Conservation (phyloP, 164 flowering plant genomes). For the Sextonia rubra region DNA sequence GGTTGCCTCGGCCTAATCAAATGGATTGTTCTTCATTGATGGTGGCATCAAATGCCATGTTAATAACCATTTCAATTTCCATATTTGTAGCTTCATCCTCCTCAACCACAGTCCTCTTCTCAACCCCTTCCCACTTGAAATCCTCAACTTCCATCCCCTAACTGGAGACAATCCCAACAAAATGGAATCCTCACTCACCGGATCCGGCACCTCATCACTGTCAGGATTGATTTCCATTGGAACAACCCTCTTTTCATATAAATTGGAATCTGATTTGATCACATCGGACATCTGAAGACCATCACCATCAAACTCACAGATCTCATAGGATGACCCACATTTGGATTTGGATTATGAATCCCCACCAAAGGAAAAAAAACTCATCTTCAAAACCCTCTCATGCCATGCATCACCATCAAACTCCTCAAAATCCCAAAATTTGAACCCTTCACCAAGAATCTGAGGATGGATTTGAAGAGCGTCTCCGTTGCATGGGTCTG, state of each 20-base stretch:
- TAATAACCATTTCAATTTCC: conserved; percentile 33
- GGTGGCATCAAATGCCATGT: conserved; percentile 20
- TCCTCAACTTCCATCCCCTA: conserved; percentile 61
- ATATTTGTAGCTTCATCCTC: conserved; percentile 50
- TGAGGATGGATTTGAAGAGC: not conserved
- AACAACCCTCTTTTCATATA: conserved; percentile 10
- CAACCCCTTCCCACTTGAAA: conserved; percentile 83
- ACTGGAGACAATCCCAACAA: conserved; percentile 62
- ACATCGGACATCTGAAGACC: conserved; percentile 21
- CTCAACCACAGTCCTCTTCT: conserved; percentile 31
- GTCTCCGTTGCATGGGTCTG: conserved; percentile 17
- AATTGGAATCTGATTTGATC: conserved; percentile 44
- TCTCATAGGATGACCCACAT: conserved; percentile 16
- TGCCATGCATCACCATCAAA: conserved; percentile 22
- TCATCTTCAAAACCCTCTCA: conserved; percentile 31
- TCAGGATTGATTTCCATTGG: conserved; percentile 28
- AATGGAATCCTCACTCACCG: conserved; percentile 34
- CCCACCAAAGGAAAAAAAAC: conserved; percentile 31
- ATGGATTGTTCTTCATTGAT: not conserved
- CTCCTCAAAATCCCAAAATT: conserved; percentile 11
- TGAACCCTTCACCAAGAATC: not conserved
- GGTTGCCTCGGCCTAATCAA: not conserved
- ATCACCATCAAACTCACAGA: conserved; percentile 2
- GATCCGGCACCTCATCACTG: conserved; percentile 27
- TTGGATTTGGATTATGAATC: conserved; percentile 12